Evolutionary conservation across 106 monocot species (phyloP), one percentile per base, ranked within the genome.

Genomic region (Acanthochlamys bracteata): DNA sequence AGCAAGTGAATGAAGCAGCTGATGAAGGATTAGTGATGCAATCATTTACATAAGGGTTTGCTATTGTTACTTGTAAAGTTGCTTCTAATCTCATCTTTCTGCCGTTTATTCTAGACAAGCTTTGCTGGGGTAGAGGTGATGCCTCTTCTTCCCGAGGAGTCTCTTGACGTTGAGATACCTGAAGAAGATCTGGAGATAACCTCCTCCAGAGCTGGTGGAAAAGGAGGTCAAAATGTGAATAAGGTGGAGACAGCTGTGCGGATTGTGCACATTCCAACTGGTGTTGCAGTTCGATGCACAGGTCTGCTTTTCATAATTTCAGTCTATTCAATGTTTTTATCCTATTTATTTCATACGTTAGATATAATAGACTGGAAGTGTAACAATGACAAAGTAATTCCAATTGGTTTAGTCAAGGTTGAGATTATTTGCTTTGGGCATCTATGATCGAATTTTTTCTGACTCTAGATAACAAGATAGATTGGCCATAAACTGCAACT

Each of bases 181-280:
- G 91, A 98, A 64, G 87, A 92, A 60, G 96, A 98, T 63, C 74
- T 92, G 64, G 96, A 98, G 59, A 92, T 98, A 58, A 79, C 75
- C 57, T 83, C 16, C 72, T 72, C 85, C 20, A 80, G 91, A 74
- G 96, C 91, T 41, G 96, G 96, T 1, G 96, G 96, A 9, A 98
- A 88, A 61, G 91, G 96, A 23, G 96, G 96, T 27, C 96, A 91
- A 73, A 98, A 98, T 76, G 96, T 98, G 43, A 98, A 98, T 78
- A 98, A 98, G 75, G 96, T 96, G 19, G 92, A 98, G 79, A 92
- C 85, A 7, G 98, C 98, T 51, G 98, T 98, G 55, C 80, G 98
- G 0, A 92, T 98, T 15, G 79, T 98, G 58, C 91, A 92, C 70
- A 83, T 85, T 54, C 98, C 88, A 19, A 98, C 85, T 75, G 98